A percentile compares a stretch with the other conserved stretches of the same genome.
Evolutionary conservation across 192 early-diverging fungal species (phyloP).

Genomic region (Haplosporangium gracile): DNA sequence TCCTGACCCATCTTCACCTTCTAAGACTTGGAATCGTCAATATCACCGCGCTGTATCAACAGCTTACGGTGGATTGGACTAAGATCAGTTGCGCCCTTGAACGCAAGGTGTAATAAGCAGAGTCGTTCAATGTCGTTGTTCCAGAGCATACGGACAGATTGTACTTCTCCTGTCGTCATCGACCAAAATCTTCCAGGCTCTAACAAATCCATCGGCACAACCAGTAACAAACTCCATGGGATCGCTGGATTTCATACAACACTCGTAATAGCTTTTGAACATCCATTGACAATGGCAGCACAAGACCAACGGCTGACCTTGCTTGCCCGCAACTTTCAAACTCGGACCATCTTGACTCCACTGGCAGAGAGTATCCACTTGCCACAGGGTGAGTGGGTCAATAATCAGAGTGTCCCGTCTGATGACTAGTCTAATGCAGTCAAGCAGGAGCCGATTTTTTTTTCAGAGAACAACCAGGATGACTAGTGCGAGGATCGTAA

Average conservation of each 20-base stretch:
- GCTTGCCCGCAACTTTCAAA: background rate
- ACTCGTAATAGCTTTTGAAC: background rate
- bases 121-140: background rate
- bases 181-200: background rate
- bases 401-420: background rate
- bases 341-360: background rate
- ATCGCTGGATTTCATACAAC: background rate
- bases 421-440: background rate
- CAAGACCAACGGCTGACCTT: background rate
- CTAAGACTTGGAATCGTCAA: too few species aligned
- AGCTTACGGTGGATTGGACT: background rate
- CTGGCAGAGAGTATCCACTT: background rate
- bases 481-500: background rate
- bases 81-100: background rate
- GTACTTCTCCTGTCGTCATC: background rate
- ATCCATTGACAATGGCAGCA: background rate
- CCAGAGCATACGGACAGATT: background rate
- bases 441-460: too few species aligned
- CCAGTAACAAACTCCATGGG: background rate
- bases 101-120: background rate
- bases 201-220: background rate
- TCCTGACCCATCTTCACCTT: too few species aligned
- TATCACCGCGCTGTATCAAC: background rate
- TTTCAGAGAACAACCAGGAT: background rate
- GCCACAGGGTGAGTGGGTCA: background rate